A percentile compares a stretch with the other conserved stretches of the same genome.
Evolutionary conservation across 352 stramenopile genomes (phyloP).

Genomic region (Pythium sukuiense): DNA sequence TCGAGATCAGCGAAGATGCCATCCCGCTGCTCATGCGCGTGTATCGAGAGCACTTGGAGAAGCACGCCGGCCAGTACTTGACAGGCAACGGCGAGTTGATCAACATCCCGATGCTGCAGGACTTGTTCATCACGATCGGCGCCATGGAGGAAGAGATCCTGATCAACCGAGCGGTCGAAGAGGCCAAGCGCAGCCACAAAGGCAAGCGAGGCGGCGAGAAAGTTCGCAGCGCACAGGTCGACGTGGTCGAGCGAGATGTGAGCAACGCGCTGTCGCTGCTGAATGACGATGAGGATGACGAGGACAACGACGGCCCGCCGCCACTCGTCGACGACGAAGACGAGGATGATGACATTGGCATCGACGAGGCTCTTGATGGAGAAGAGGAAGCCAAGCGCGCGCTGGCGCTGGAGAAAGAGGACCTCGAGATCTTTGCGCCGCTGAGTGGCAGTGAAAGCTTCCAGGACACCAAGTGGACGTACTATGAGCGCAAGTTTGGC

Average conservation of each 20-base stretch:
- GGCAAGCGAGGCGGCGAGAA: conserved; percentile 33
- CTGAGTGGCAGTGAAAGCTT: conserved; percentile 70
- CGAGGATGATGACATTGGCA: conserved; percentile 39
- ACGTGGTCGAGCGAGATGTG: conserved; percentile 49
- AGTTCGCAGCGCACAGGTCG: conserved; percentile 22
- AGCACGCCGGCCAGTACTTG: conserved; percentile 90
- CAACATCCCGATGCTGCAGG: conserved; percentile 90
- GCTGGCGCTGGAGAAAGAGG: conserved; percentile 39
- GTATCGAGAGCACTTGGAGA: conserved; percentile 90
- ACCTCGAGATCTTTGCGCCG: conserved; percentile 46
- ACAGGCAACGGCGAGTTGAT: conserved; percentile 90
- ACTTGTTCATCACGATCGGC: conserved; percentile 92
- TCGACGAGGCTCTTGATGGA: conserved; percentile 60
- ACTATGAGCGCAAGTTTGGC: conserved; percentile 84
- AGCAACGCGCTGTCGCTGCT: conserved; percentile 48
- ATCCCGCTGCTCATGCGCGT: conserved; percentile 93
- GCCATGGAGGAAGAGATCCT: conserved; percentile 95
- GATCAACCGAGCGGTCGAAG: conserved; percentile 60
- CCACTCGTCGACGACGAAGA: conserved; percentile 44
- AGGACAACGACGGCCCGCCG: conserved; percentile 31
- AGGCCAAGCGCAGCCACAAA: conserved; percentile 36
- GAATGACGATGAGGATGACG: conserved; percentile 35
- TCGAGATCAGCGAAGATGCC: conserved; percentile 98
- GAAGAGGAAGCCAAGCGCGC: conserved; percentile 44
- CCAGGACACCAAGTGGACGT: conserved; percentile 84